Conservation (phyloP, 129 eudicot species). For the Logfia minima region DNA sequence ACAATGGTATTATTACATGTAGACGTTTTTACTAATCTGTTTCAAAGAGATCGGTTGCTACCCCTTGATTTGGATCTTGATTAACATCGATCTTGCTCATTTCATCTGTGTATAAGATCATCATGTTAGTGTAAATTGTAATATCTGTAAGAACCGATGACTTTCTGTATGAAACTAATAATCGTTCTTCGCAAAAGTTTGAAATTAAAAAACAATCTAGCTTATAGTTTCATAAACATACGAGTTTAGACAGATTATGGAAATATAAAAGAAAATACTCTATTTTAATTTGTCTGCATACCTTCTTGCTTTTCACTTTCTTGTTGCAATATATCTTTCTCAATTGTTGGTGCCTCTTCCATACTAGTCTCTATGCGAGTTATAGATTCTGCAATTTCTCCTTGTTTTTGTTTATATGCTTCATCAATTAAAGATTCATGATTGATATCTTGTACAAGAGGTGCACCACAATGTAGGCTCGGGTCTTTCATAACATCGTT, state of each 20-base stretch:
- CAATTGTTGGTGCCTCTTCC: constrained; percentile 23
- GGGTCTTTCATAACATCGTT: constrained; percentile 16
- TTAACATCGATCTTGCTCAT: constrained; percentile 37
- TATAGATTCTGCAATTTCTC: constrained; percentile 9
- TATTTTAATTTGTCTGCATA: neutral
- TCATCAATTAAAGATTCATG: constrained; percentile 9
- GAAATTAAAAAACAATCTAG: neutral
- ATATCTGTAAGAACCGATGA: neutral
- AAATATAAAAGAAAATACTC: too few relatives aligned
- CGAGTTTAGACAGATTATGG: neutral
- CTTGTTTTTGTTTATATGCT: constrained; percentile 5
- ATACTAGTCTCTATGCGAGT: constrained; percentile 15
- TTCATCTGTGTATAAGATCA: constrained; percentile 26
- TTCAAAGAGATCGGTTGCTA: constrained; percentile 29
- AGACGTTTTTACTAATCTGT: constrained; percentile 24
- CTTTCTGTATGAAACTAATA: neutral
- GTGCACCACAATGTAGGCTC: neutral
- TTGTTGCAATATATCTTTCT: constrained; percentile 17
- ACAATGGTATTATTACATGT: constrained; percentile 1
- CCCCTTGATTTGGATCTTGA: constrained; percentile 39
- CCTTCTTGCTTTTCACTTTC: constrained; percentile 21
- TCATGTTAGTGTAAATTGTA: neutral
- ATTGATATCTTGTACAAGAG: constrained; percentile 28
- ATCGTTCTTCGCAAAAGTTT: neutral
- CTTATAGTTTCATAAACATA: neutral